Percentiles rank a stretch among this genome's conserved stretches.
Evolutionary conservation across 106 monocot species (phyloP).

Genomic region (Iris macrosiphon): DNA sequence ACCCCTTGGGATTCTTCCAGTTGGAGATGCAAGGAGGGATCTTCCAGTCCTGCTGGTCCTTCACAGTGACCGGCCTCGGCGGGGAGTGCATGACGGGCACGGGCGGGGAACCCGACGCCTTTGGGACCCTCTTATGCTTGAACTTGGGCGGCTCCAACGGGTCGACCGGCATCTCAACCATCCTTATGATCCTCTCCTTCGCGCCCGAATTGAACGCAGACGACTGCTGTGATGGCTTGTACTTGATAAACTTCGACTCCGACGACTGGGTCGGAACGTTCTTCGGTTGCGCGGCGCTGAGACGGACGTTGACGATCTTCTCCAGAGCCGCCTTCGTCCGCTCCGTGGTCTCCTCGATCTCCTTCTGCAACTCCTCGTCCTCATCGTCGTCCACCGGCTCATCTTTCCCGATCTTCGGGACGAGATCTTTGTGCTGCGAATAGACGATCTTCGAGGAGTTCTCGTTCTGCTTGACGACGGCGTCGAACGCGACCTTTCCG

Average conservation of each 20-base stretch:
- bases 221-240: constrained; percentile 87
- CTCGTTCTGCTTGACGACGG: constrained; percentile 81
- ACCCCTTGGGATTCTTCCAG: constrained; percentile 98
- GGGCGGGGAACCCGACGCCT: constrained; percentile 84
- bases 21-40: constrained; percentile 96
- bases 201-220: constrained; percentile 95
- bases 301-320: constrained; percentile 84
- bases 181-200: constrained; percentile 83
- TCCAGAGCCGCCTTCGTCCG: constrained; percentile 79
- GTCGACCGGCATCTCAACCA: constrained; percentile 93
- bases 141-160: constrained; percentile 97
- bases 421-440: constrained; percentile 87
- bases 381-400: constrained; percentile 25
- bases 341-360: constrained; percentile 82
- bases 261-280: constrained; percentile 77
- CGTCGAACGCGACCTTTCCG: constrained; percentile 87
- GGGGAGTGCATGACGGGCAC: constrained; percentile 98
- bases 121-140: constrained; percentile 95
- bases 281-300: constrained; percentile 95
- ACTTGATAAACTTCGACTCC: constrained; percentile 90
- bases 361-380: constrained; percentile 64
- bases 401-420: constrained; percentile 51
- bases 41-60: constrained; percentile 98
- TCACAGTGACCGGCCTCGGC: constrained; percentile 93
- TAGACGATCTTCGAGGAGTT: constrained; percentile 79